phyloP scores from a whole-genome alignment of 345 rosid species.

The Citrus australasica region DNA sequence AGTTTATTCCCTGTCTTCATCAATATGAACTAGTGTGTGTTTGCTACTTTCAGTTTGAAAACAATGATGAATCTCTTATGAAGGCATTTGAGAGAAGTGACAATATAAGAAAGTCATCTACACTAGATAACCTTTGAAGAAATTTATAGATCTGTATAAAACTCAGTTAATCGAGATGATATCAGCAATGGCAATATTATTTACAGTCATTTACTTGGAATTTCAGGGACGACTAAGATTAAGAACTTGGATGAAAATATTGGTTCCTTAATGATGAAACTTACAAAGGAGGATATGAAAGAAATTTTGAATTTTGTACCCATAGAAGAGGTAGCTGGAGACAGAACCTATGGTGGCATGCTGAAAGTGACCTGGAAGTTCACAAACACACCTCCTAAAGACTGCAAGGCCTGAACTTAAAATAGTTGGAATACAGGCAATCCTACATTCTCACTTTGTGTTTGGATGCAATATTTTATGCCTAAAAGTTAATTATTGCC shows the following conservation, averaged over 20 bases:
- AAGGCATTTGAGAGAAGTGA: not conserved
- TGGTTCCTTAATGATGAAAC: conserved; percentile 33
- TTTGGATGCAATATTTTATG: not conserved
- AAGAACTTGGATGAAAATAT: conserved; percentile 48
- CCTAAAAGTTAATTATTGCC: no score
- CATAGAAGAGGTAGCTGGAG: conserved; percentile 42
- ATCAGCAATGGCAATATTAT: no score
- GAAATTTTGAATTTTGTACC: conserved; percentile 43
- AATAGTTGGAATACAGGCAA: not conserved
- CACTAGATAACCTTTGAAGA: not conserved
- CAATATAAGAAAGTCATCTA: not conserved
- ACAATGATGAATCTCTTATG: not conserved
- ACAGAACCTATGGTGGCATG: conserved; percentile 22
- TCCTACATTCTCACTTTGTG: not conserved
- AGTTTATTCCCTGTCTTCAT: not conserved
- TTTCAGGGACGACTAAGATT: conserved; percentile 46
- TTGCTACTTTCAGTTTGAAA: not conserved
- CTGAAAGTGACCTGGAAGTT: conserved; percentile 25
- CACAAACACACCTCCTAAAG: conserved; percentile 36
- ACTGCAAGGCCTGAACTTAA: not conserved
- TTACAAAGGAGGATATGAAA: conserved; percentile 27
- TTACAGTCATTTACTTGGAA: not conserved
- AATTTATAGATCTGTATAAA: not conserved
- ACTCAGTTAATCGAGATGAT: not conserved
- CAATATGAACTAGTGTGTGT: not conserved